A percentile compares a stretch with the other conserved stretches of the same genome.
Conservation (phyloP, 306 rosid genomes). For the Sophora flavescens region DNA sequence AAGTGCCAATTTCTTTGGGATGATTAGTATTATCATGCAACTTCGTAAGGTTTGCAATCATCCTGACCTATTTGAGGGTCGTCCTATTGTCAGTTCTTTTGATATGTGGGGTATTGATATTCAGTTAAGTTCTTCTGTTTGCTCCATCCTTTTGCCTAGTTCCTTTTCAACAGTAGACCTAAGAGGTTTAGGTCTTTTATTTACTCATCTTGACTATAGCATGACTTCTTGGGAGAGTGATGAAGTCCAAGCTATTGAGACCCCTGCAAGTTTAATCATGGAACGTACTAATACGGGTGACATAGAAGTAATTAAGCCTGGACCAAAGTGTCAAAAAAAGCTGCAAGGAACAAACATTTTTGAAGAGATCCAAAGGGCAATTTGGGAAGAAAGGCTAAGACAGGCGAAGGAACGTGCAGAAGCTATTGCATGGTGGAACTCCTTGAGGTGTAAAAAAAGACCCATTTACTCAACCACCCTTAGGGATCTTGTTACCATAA, state of each 20-base stretch:
- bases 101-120: constrained; percentile 80
- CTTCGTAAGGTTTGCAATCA: constrained; percentile 99
- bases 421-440: constrained; percentile 98
- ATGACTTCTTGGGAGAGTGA: constrained; percentile 97
- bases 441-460: constrained; percentile 79
- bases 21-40: constrained; percentile 97
- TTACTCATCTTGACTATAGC: constrained; percentile 84
- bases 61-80: constrained; percentile 99
- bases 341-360: constrained; percentile 81
- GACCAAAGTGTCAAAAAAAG: constrained; percentile 58
- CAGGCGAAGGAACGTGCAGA: constrained; percentile 78
- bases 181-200: constrained; percentile 77
- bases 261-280: constrained; percentile 72
- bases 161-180: constrained; percentile 79
- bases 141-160: constrained; percentile 68
- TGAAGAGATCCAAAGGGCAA: constrained; percentile 82
- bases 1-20: constrained; percentile 92
- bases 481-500: constrained; percentile 78
- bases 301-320: constrained; percentile 69
- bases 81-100: constrained; percentile 96
- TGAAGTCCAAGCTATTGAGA: constrained; percentile 83
- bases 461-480: constrained; percentile 78
- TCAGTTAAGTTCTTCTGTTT: constrained; percentile 85
- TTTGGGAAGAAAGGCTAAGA: constrained; percentile 86
- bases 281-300: constrained; percentile 57